Percentiles rank a stretch among this genome's conserved stretches.
These are phyloP conservation scores for Eremochloa ophiuroides DNA, from an alignment of 176 grass and related monocot species.

Conservation along the genomic window DNA sequence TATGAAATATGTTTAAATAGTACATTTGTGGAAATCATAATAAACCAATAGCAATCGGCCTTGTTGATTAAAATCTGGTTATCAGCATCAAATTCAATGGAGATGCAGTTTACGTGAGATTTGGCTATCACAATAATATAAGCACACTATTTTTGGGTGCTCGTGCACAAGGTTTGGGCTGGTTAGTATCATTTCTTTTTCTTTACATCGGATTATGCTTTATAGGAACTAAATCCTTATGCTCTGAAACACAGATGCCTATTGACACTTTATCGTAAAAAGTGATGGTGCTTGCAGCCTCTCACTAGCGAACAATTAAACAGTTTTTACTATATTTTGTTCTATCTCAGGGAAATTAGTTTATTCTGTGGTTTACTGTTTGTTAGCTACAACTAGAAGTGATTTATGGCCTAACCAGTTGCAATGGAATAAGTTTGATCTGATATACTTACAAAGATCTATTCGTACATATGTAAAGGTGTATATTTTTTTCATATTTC, in stretches of 20 bases:
- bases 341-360: background rate
- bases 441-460: background rate
- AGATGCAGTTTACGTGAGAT: slow-evolving; percentile 5
- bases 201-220: background rate
- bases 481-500: background rate
- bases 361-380: slow-evolving; percentile 2
- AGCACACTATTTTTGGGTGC: background rate
- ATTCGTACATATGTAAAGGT: background rate
- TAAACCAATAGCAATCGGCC: background rate
- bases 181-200: background rate
- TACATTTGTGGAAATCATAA: background rate
- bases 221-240: background rate
- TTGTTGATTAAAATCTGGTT: slow-evolving; percentile 4
- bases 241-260: background rate
- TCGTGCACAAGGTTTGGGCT: background rate
- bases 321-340: background rate
- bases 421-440: background rate
- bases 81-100: background rate
- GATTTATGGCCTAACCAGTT: background rate
- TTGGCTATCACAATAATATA: background rate
- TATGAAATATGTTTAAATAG: background rate
- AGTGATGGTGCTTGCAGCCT: background rate
- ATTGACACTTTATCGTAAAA: background rate
- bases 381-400: slow-evolving; percentile 11
- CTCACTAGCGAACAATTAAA: slow-evolving; percentile 20